Base-by-base conservation (phyloP, 139 green algal species). In the Picocystis salinarum region DNA sequence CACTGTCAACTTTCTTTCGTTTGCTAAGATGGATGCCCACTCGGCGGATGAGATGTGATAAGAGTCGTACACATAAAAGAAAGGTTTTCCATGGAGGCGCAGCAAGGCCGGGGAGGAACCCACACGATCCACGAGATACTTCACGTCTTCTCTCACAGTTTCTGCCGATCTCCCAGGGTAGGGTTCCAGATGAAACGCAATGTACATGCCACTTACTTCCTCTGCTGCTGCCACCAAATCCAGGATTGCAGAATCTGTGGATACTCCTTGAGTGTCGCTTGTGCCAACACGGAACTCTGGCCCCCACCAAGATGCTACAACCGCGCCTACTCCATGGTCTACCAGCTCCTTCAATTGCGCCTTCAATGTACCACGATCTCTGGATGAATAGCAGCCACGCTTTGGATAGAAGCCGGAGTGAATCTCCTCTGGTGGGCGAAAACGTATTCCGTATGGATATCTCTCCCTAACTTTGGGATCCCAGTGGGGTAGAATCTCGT, bases 151-250 rank as follows among this genome's bases (percentile, higher is more conserved):
- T 2, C 37, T 6, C 7, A 66, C 46, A 5, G 24, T 67, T 10
- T 45, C 49, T n/a, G 48, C 58, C 3, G 42, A 61, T 10, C 64
- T 51, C 50, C 60, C 60, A 40, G 52, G 34, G 39, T 73, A 73
- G 15, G 64, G 64, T 40, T 73, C 64, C 47, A 69, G 9, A 31
- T 73, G 64, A 23, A 73, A 58, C 1, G 59, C 64, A 20, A 72
- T 19, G n/a, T 51, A 40, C 12, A 62, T 20, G 36, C 15, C 23
- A 3, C 4, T 27, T 22, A 23, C 17, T 45, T 34, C n/a, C n/a
- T n/a, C 27, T 31, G 46, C 47, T 26, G 46, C 33, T 4, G 27
- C 4, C 9, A 62, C 6, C 15, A 62, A 15, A 1, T 34, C 5
- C 1, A 26, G 30, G 17, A 66, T 15, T 22, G 52, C 48, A 7